Percentiles rank a stretch among this genome's conserved stretches.
Evolutionary conservation across 805 yeast genomes (phyloP).

Genomic region (Candida nemodendra): DNA sequence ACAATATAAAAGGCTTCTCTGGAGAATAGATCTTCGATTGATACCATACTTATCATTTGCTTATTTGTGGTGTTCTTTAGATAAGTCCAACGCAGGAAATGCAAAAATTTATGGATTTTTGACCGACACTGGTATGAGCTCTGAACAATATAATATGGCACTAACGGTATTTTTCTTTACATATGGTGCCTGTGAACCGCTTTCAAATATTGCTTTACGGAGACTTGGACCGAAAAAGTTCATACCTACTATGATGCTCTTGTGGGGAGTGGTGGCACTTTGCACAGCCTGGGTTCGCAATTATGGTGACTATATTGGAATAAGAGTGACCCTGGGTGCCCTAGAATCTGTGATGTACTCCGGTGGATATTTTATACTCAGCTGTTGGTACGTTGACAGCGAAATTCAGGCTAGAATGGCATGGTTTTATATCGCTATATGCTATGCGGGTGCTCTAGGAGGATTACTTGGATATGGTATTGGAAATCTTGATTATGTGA

Average conservation of each 20-base stretch:
- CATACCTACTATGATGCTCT: conserved; percentile 32
- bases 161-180: conserved; percentile 39
- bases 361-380: conserved; percentile 36
- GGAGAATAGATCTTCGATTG: conserved; percentile 22
- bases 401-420: conserved; percentile 37
- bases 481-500: conserved; percentile 29
- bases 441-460: conserved; percentile 34
- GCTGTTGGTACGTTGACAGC: conserved; percentile 36
- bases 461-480: conserved; percentile 37
- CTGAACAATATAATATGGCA: conserved; percentile 39
- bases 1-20: conserved; percentile 19
- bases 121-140: conserved; percentile 26
- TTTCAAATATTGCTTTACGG: conserved; percentile 33
- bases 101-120: conserved; percentile 29
- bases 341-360: conserved; percentile 43
- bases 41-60: conserved; percentile 27
- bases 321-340: conserved; percentile 38
- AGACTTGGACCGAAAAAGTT: conserved; percentile 37
- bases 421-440: conserved; percentile 33
- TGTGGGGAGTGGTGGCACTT: conserved; percentile 39
- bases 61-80: conserved; percentile 27
- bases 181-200: conserved; percentile 40
- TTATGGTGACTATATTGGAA: conserved; percentile 21
- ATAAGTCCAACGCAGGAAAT: conserved; percentile 34
- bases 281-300: conserved; percentile 29